Evolutionary conservation across 2,329 filamentous ascomycete species (phyloP), one percentile per base, ranked within the genome.

Genomic region (Penicillium capsulatum): DNA sequence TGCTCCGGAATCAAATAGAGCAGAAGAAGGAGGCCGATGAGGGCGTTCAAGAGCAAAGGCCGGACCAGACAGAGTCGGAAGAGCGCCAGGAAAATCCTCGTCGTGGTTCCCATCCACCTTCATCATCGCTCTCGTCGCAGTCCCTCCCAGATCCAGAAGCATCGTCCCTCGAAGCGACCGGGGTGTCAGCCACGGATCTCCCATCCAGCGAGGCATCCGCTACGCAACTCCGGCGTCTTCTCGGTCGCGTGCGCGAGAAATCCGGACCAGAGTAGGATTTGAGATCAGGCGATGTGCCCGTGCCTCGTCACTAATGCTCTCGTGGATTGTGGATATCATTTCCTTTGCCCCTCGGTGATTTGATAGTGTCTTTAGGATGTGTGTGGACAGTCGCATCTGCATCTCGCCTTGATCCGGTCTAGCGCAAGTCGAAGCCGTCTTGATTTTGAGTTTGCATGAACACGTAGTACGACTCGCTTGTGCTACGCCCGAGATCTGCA

Each of bases 241-340:
- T 60, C 31, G 45, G 26, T 34, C 52, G 53, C 20, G 48, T 48
- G 4, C 50, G 50, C 30, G 50, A 50, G 15, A 40, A 40, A 36
- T 28, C 26, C 26, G 19, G 9, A 22, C 26, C 4, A n/a, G 15
- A n/a, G 20, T 24, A 28, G 17, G 30, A 5, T 11, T 26, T 34
- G 22, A 34, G 33, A 22, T 22, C 19, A 9, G 19, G 19, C 19
- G 9, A 22, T 5, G 19, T n/a, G n/a, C n/a, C n/a, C n/a, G n/a
- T n/a, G n/a, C n/a, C n/a, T n/a, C n/a, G n/a, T n/a, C n/a, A n/a
- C n/a, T n/a, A n/a, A n/a, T n/a, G n/a, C n/a, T n/a, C n/a, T n/a
- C n/a, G n/a, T n/a, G n/a, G n/a, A n/a, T n/a, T n/a, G n/a, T n/a
- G n/a, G n/a, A n/a, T n/a, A n/a, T n/a, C n/a, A n/a, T n/a, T n/a